Percentiles rank a stretch among this genome's conserved stretches.
Conservation (phyloP, 2,329 filamentous ascomycete genomes). For the Fonsecaea pugnacius region DNA sequence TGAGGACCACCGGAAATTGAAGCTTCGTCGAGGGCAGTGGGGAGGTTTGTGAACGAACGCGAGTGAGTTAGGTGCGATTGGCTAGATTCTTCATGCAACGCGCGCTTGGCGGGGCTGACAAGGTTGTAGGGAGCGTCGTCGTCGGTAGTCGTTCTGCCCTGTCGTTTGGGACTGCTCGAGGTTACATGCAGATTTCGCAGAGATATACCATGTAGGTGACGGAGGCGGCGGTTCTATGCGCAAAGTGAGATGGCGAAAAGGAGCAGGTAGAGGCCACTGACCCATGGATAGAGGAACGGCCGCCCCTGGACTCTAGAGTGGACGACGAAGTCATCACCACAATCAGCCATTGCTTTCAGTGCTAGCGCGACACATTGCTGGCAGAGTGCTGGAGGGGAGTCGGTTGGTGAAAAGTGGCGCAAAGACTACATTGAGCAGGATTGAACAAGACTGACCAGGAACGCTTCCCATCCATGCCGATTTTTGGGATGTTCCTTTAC, state of each 20-base stretch:
- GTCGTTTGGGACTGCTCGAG: constrained; percentile 55
- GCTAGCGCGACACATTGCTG: constrained; percentile 26
- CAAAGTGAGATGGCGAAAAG: constrained; percentile 7
- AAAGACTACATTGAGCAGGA: background rate
- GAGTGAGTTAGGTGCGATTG: constrained; percentile 56
- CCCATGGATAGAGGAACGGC: constrained; percentile 59
- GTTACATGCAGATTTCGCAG: constrained; percentile 80
- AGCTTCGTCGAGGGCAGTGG: constrained; percentile 26
- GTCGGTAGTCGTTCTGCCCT: constrained; percentile 72
- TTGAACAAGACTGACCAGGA: background rate
- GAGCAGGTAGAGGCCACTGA: constrained; percentile 38
- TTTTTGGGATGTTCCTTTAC: background rate
- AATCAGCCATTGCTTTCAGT: constrained; percentile 27
- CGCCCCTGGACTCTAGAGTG: constrained; percentile 39
- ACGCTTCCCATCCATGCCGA: background rate
- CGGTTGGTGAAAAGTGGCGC: background rate
- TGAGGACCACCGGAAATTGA: constrained; percentile 32
- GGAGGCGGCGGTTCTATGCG: constrained; percentile 77
- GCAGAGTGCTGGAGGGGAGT: background rate
- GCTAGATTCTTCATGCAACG: constrained; percentile 56
- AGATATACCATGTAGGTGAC: constrained; percentile 84
- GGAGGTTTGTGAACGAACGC: constrained; percentile 53
- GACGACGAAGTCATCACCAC: constrained; percentile 21
- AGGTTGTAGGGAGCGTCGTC: constrained; percentile 70
- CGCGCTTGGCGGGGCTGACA: constrained; percentile 69